Evolutionary conservation across 768 basidiomycete species (phyloP), one percentile per base, ranked within the genome.

Genomic region (Panaeolus cyanescens): DNA sequence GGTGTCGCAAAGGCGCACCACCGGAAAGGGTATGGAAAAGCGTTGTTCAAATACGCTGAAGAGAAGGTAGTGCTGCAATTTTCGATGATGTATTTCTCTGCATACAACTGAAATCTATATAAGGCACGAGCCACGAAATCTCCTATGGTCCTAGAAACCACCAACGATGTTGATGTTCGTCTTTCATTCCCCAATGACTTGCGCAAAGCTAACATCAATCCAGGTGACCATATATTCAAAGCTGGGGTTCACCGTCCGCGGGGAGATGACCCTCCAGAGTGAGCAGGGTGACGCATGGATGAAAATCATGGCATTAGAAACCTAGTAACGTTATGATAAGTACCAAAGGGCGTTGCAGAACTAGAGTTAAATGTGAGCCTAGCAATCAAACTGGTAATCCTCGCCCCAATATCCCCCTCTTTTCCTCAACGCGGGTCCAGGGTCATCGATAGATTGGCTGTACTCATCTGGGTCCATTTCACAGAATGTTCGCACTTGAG

Each of bases 1-100:
- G 74, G 68, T 3, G 70, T 75, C 30, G 37, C 63, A 19, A 72
- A 70, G 12, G 61, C 64, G 2, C 67, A 74, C 53, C 74, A 75
- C n/a, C 65, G 71, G 3, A 73, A 72, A 57, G 74, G 74, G 15
- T 66, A 70, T 13, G 74, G 69, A 20, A 72, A 70, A 54, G 63
- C 62, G 1, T 36, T 73, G 58, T 66, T 73, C 55, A 59, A 67
- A 20, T 64, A 62, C 9, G 71, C 61, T 9, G 73, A 74, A 55
- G 62, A 66, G 7, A 60, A 63, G 66, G 73, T 73, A 28, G 42
- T 60, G 13, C 31, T 50, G 5, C 20, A 17, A 28, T 30, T 30
- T 22, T 12, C 19, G 13, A 34, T 13, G 13, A 34, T 13, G 36
- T n/a, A 22, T 28, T 2, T 6, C 10, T 15, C 10, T 34, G 37